Evolutionary conservation across 257 asterid species (phyloP).

Genomic region (Linderniella brevidens): DNA sequence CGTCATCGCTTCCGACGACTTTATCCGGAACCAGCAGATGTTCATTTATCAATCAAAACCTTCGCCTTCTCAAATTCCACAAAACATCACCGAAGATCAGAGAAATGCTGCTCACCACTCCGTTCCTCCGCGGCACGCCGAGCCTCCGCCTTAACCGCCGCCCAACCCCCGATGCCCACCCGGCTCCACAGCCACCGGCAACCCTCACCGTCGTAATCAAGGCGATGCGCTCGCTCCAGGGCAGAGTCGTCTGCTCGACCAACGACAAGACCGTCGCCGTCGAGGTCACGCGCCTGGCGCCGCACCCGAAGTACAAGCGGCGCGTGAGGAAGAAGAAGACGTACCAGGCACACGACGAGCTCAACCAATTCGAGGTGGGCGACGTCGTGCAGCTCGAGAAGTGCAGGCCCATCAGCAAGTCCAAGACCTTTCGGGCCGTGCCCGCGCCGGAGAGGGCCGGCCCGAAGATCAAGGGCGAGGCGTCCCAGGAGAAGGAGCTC

Average conservation of each 20-base stretch:
- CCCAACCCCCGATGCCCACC: slow-evolving; percentile 17
- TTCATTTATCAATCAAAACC: too few species aligned
- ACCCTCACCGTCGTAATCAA: slow-evolving; percentile 32
- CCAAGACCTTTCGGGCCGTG: slow-evolving; percentile 51
- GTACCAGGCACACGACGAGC: slow-evolving; percentile 89
- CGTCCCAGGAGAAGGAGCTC: slow-evolving; percentile 18
- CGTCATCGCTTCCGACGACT: too few species aligned
- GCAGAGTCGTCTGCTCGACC: slow-evolving; percentile 62
- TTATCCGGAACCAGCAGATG: too few species aligned
- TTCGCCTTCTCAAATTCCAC: too few species aligned
- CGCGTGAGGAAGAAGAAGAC: slow-evolving; percentile 84
- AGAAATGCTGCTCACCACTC: slow-evolving; percentile 17
- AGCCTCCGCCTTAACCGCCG: slow-evolving; percentile 21
- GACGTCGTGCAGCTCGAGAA: slow-evolving; percentile 69
- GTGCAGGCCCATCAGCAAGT: slow-evolving; percentile 78
- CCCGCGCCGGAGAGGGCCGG: slow-evolving; percentile 25
- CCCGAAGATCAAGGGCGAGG: slow-evolving; percentile 15
- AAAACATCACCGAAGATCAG: too few species aligned
- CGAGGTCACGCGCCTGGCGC: slow-evolving; percentile 74
- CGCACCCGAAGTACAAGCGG: slow-evolving; percentile 94
- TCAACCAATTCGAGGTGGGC: slow-evolving; percentile 73
- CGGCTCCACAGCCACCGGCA: slow-evolving; percentile 14
- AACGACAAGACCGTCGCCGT: slow-evolving; percentile 84
- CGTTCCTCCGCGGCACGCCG: slow-evolving; percentile 72
- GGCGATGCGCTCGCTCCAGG: slow-evolving; percentile 62